Evolutionary conservation across 116 monocot genomes (phyloP), one percentile per base, ranked within the genome.

Genomic region (Iris pallida): DNA sequence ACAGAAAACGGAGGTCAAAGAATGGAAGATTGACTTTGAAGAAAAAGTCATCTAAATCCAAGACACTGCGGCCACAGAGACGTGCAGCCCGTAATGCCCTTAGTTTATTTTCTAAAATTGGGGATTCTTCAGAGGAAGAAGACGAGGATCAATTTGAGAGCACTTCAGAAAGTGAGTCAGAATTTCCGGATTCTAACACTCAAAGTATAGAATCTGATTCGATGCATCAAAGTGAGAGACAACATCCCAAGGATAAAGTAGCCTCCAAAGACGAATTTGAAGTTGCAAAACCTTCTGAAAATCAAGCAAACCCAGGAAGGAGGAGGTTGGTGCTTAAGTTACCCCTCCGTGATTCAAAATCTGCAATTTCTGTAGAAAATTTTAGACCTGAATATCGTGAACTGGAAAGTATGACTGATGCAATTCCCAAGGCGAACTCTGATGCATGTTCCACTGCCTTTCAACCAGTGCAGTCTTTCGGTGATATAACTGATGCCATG

Each of bases 81-180:
- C 85, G 84, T 74, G 88, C 99, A 86, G 93, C 93, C 44, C 75
- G 85, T 57, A 99, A 99, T 85, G 90, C 93, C 74, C 90, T 83
- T 52, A 86, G 53, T 59, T 71, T 93, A 20, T 83, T 91, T 55
- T 93, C 91, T 69, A 86, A 88, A 76, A 99, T 99, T 49, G 90
- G 80, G 61, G 82, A 49, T 76, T 92, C 97, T 42, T 79, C 82
- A 45, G 93, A 93, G 43, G 87, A 87, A 80, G 90, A 88, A 46
- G 90, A 89, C 51, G 74, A 83, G 73, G 86, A 78, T 7, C 71
- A 63, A 1, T 88, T 80, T 16, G 73, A 66, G 47, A 82, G 73
- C 69, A 80, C 86, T 41, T 80, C 88, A 43, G 92, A 91, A 53
- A 81, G 80, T 73, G 93, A 90, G 15, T 85, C 87, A 15, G 16